Conservation (phyloP, 2,329 filamentous ascomycete species). For the Fusarium oxysporum region DNA sequence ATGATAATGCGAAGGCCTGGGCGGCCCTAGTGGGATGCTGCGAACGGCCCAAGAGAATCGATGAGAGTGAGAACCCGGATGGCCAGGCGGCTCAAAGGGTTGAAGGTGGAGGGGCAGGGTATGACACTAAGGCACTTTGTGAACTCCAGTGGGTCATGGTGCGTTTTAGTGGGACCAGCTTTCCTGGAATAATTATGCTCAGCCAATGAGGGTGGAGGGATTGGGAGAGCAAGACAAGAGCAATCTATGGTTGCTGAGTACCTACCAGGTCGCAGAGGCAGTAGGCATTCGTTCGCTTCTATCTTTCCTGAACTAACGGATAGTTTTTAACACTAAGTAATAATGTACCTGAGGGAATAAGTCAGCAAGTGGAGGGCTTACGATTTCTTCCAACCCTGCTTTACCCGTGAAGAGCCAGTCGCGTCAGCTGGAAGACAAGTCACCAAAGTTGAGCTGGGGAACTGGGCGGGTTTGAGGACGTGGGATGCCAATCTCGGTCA, state of each 20-base stretch:
- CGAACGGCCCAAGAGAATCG: conserved; percentile 32
- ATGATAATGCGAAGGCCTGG: conserved; percentile 18
- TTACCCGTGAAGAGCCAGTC: not conserved
- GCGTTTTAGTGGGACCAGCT: conserved; percentile 10
- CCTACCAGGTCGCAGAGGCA: not conserved
- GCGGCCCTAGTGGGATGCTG: conserved; percentile 35
- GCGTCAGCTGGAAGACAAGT: not conserved
- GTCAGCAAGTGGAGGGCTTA: not conserved
- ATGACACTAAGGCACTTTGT: conserved; percentile 29
- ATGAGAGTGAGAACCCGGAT: conserved; percentile 48
- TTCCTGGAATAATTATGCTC: not conserved
- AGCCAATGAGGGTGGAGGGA: conserved; percentile 28
- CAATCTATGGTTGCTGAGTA: conserved; percentile 1
- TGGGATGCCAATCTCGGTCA: not conserved
- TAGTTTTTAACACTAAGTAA: not conserved
- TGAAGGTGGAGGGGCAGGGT: conserved; percentile 38
- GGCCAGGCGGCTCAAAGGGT: conserved; percentile 39
- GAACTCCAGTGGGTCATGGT: conserved; percentile 21
- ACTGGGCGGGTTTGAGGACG: not conserved
- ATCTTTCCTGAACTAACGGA: not conserved
- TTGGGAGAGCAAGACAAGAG: conserved; percentile 7
- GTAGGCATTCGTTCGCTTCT: not conserved
- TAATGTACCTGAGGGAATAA: not conserved
- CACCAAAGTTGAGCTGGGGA: not conserved
- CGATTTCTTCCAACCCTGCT: not conserved